These are phyloP conservation scores for Anisodus tanguticus DNA, from an alignment of 257 asterid genomes.

Conservation along the genomic window DNA sequence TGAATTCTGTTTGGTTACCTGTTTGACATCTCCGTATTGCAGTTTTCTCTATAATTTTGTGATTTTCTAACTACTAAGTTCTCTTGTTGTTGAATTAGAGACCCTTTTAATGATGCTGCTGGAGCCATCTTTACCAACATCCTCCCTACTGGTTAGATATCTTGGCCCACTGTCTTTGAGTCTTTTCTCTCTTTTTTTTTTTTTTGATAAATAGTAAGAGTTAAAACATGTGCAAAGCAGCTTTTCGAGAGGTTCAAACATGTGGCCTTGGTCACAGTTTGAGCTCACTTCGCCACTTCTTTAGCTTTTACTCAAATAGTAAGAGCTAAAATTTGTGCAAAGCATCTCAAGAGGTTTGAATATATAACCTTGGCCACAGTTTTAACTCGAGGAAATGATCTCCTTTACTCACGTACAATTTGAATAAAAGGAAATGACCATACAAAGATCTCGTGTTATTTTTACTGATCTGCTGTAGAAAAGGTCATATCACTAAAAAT, in stretches of 20 bases:
- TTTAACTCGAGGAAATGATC: conserved; percentile 2
- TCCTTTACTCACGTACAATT: neutral
- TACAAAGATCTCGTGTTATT: neutral
- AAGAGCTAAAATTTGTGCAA: neutral
- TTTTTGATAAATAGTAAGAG: neutral
- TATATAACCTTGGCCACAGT: neutral
- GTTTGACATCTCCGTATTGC: neutral
- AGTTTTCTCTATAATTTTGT: conserved; percentile 17
- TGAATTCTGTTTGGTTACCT: neutral
- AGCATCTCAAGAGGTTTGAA: neutral
- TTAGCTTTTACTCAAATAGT: neutral
- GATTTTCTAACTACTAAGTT: conserved; percentile 14
- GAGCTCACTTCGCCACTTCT: neutral
- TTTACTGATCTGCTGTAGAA: neutral
- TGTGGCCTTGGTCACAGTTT: neutral
- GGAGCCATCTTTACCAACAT: conserved; percentile 56
- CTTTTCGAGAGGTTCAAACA: neutral
- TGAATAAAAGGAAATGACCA: conserved; percentile 6
- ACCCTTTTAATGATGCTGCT: conserved; percentile 58
- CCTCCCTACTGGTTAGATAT: conserved; percentile 61
- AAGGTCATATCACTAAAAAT: neutral
- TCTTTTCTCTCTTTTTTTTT: neutral
- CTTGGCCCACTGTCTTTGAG: neutral
- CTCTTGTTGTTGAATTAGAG: conserved; percentile 40
- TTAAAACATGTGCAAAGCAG: neutral